Conservation (phyloP, 116 monocot species). For the Phalaenopsis hybrid region DNA sequence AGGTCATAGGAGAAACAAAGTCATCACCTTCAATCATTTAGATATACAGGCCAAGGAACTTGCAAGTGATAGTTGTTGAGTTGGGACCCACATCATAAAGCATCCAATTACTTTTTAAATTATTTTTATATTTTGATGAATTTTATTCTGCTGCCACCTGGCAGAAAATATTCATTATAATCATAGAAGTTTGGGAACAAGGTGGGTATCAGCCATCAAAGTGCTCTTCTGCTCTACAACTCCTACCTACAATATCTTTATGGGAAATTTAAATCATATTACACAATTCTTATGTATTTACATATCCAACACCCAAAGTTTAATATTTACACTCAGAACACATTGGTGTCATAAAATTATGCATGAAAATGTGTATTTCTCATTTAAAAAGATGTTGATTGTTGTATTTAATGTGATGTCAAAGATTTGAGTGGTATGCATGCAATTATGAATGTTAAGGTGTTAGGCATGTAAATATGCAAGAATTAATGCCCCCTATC, state of each 20-base stretch:
- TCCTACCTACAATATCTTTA: slow-evolving; percentile 3
- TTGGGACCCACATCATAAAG: slow-evolving; percentile 8
- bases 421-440: too few relatives aligned
- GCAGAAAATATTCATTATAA: background rate
- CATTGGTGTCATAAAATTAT: too few relatives aligned
- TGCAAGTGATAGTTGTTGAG: slow-evolving; percentile 5
- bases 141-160: background rate
- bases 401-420: too few relatives aligned
- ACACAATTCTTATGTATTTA: too few relatives aligned
- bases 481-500: background rate
- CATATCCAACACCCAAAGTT: too few relatives aligned
- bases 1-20: slow-evolving; percentile 14
- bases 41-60: slow-evolving; percentile 9
- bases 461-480: too few relatives aligned
- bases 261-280: too few relatives aligned
- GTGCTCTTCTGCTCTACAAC: background rate
- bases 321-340: too few relatives aligned
- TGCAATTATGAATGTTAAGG: too few relatives aligned
- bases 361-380: too few relatives aligned
- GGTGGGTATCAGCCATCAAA: slow-evolving; percentile 16
- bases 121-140: too few relatives aligned
- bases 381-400: too few relatives aligned
- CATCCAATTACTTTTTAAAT: slow-evolving; percentile 8
- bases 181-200: background rate
- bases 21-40: slow-evolving; percentile 22